phyloP scores from a whole-genome alignment of 139 green algal species.

The Trebouxia sp. region DNA sequence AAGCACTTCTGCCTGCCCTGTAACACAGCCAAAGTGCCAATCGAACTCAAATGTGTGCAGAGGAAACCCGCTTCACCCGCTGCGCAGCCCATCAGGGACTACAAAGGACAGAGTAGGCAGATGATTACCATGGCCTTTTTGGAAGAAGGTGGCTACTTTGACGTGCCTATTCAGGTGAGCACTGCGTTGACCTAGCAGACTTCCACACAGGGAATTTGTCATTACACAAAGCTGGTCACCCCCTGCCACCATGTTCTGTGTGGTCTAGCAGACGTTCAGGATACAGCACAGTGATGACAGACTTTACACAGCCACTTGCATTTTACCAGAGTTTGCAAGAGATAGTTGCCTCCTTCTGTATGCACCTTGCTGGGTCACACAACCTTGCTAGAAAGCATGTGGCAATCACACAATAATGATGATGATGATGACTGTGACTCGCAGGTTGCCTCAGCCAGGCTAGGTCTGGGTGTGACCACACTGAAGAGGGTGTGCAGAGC shows the following conservation, averaged over 20 bases:
- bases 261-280: no score
- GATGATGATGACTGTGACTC: not conserved
- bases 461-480: constrained; percentile 38
- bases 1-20: no score
- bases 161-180: constrained; percentile 44
- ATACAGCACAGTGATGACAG: no score
- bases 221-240: no score
- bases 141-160: constrained; percentile 37
- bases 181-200: not conserved
- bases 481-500: constrained; percentile 46
- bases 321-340: no score
- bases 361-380: no score
- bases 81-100: not conserved
- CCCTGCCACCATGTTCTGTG: no score
- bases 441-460: constrained; percentile 35
- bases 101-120: constrained; percentile 6
- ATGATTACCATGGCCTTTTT: constrained; percentile 31
- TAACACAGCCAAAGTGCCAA: no score
- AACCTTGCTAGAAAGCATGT: no score
- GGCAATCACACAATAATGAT: no score
- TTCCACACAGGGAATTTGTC: not conserved
- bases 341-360: no score
- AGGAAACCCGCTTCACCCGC: not conserved
- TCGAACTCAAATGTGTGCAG: not conserved
- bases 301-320: no score